phyloP scores from a whole-genome alignment of 2,329 filamentous ascomycete species.

The Scedosporium minutisporum region DNA sequence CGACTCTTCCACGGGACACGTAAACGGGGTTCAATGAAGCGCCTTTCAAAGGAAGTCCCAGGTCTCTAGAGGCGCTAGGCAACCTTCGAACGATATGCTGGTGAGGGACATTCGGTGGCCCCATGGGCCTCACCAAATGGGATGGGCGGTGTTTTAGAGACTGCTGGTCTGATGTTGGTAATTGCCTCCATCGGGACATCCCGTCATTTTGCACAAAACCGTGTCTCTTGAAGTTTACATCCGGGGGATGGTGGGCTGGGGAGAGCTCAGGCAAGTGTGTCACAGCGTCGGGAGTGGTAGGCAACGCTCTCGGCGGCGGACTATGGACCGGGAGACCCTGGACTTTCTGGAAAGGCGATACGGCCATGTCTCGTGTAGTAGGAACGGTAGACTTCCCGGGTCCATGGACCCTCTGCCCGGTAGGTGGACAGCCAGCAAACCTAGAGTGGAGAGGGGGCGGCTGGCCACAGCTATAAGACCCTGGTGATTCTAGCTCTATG shows the following conservation, averaged over 20 bases:
- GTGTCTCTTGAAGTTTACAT: background rate
- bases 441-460: background rate
- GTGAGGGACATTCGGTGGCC: background rate
- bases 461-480: background rate
- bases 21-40: background rate
- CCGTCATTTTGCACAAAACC: background rate
- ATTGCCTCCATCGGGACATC: background rate
- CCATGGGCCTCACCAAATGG: background rate
- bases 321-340: background rate
- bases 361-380: background rate
- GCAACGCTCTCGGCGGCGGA: background rate
- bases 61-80: background rate
- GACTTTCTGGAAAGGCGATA: background rate
- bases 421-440: background rate
- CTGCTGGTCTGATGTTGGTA: background rate
- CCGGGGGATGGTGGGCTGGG: background rate
- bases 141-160: background rate
- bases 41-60: background rate
- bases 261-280: background rate
- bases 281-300: background rate
- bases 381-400: background rate
- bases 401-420: background rate
- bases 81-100: background rate
- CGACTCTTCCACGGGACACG: background rate
- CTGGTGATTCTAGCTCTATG: background rate